phyloP scores from a whole-genome alignment of 768 basidiomycete species.

The Suillus subalutaceus region DNA sequence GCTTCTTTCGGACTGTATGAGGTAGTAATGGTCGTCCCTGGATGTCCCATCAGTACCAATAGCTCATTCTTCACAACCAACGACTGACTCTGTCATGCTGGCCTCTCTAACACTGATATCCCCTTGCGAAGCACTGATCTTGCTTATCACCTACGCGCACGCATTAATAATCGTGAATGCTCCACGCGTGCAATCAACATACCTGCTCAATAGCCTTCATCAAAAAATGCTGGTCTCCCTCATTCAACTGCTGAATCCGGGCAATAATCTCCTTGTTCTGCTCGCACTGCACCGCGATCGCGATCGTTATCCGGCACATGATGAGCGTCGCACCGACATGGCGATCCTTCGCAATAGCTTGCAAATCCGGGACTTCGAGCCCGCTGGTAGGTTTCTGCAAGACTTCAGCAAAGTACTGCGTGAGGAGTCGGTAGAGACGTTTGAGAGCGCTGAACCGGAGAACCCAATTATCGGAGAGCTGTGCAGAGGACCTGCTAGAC shows the following conservation, averaged over 20 bases:
- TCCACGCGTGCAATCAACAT: neutral
- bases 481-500: constrained; percentile 55
- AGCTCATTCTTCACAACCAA: constrained; percentile 9
- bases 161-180: constrained; percentile 9
- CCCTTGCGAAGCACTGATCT: constrained; percentile 57
- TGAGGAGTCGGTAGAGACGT: constrained; percentile 84
- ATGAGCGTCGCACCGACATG: constrained; percentile 65
- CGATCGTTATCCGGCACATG: constrained; percentile 81
- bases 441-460: constrained; percentile 83
- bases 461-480: constrained; percentile 87
- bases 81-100: constrained; percentile 80
- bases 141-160: constrained; percentile 68
- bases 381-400: constrained; percentile 77
- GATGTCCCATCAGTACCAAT: constrained; percentile 13
- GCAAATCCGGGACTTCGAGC: constrained; percentile 87
- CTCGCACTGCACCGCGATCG: constrained; percentile 87
- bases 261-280: constrained; percentile 87
- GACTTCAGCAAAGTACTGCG: constrained; percentile 84
- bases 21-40: constrained; percentile 90
- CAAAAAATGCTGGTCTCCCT: constrained; percentile 82
- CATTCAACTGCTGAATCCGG: constrained; percentile 82
- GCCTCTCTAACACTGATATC: constrained; percentile 54
- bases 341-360: constrained; percentile 80
- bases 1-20: constrained; percentile 79
- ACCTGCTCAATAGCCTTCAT: constrained; percentile 97